Evolutionary conservation across 805 yeast genomes (phyloP).

Genomic region (Hanseniaspora mollemarum): DNA sequence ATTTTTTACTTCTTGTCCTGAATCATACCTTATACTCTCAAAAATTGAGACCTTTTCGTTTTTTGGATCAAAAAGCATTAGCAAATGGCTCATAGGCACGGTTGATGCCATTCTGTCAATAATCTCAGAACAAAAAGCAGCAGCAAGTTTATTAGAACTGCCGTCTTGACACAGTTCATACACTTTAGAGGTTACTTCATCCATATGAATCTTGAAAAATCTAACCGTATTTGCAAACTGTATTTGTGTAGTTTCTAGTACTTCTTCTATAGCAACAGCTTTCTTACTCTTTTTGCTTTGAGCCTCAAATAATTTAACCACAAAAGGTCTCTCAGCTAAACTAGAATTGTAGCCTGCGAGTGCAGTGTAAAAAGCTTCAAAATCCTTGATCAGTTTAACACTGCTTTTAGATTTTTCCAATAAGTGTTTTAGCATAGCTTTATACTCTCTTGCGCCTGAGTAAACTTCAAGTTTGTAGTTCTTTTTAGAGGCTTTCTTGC

Average conservation of each 20-base stretch:
- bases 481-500: slow-evolving; percentile 12
- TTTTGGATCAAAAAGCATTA: not conserved
- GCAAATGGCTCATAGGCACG: not conserved
- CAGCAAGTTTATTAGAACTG: too few relatives aligned
- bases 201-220: not conserved
- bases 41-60: not conserved
- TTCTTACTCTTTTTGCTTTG: not conserved
- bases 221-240: not conserved
- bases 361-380: slow-evolving; percentile 28
- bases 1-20: not conserved
- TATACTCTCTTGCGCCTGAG: slow-evolving; percentile 48
- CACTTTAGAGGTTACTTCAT: not conserved
- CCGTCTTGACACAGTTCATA: not conserved
- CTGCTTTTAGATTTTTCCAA: slow-evolving; percentile 54
- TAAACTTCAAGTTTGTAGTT: slow-evolving; percentile 47
- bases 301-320: not conserved
- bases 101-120: not conserved
- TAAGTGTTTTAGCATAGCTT: slow-evolving; percentile 44
- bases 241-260: not conserved
- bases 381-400: slow-evolving; percentile 31
- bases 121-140: not conserved
- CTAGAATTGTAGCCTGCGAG: not conserved
- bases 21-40: not conserved
- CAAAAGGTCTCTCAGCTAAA: not conserved
- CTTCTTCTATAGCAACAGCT: not conserved